Base-by-base conservation (phyloP, 805 yeast genomes). In the Cyberlindnera sargentensis region DNA sequence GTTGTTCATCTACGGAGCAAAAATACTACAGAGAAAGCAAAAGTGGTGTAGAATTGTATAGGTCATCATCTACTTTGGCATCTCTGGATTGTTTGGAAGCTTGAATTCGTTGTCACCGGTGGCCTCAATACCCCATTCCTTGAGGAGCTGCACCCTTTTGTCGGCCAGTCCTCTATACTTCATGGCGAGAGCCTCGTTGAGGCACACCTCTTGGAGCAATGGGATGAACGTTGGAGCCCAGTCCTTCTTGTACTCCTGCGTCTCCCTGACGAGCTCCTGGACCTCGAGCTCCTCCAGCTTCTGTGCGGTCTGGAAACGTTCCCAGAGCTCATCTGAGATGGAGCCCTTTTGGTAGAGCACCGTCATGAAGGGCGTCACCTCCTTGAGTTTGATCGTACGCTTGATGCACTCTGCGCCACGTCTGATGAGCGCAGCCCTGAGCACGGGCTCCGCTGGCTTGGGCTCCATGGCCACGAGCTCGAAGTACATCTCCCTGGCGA, bases 341-440 rank as follows among this genome's bases (percentile, higher is more conserved):
- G 89, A 79, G 0, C 98, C 98, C 42, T 78, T 78, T 58, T 90
- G 91, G 61, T 89, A 90, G 47, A 93, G 69, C 43, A 75, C 70
- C 40, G 75, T 78, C 56, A 88, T 75, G 44, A 73, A 78, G 5
- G 82, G 81, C 62, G 84, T 84, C 48, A 76, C 71, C 60, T 91
- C 97, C 60, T 84, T 83, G 60, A 89, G 67, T 57, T 85, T 84
- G 63, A 91, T 72, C 47, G 93, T 72, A 57, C 96, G 76, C 63
- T 95, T 80, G 44, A 93, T 71, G 8, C 89, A 84, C 65, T 91
- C 98, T 7, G 90, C 84, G n/a, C 95, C 86, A 65, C 86, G 74
- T 52, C 76, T 73, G 42, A 80, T 56, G 35, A 81, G 57, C 2
- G 85, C 84, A 11, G 86, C 82, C 57, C 83, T 84, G 54, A 85